phyloP scores from a whole-genome alignment of 345 rosid species.

The Raphanus sativus region DNA sequence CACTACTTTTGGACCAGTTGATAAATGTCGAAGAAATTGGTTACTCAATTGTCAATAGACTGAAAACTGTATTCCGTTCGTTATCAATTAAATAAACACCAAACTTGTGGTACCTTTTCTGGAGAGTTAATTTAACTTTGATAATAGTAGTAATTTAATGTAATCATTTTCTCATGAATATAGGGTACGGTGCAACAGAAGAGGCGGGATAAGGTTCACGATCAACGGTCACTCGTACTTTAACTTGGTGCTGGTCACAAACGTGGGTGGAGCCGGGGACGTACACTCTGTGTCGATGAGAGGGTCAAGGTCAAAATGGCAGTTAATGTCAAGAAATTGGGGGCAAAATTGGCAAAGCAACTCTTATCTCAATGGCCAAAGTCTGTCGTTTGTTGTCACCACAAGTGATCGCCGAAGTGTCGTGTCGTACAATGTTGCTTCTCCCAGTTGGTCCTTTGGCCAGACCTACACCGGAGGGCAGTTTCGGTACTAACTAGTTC shows the following conservation, averaged over 20 bases:
- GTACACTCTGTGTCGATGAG: constrained; percentile 59
- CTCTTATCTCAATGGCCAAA: constrained; percentile 66
- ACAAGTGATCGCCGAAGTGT: constrained; percentile 63
- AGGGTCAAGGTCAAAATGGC: constrained; percentile 69
- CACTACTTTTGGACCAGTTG: constrained; percentile 25
- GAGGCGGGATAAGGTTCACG: constrained; percentile 73
- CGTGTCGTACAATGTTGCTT: constrained; percentile 67
- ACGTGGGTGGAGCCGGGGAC: constrained; percentile 82
- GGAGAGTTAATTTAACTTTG: not conserved
- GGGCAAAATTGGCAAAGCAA: constrained; percentile 91
- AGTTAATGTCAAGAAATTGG: constrained; percentile 77
- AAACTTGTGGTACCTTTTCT: not conserved
- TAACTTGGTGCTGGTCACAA: constrained; percentile 65
- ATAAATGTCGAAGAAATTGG: constrained; percentile 24
- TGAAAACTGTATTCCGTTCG: not conserved
- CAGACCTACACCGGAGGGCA: constrained; percentile 69
- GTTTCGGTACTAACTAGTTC: constrained; percentile 43
- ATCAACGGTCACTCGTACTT: constrained; percentile 79
- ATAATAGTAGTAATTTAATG: not conserved
- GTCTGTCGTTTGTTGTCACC: constrained; percentile 67
- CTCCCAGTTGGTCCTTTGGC: constrained; percentile 71
- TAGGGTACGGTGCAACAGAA: constrained; percentile 69
- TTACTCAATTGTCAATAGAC: constrained; percentile 8
- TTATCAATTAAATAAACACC: not conserved
- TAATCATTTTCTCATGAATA: not conserved